Base-by-base conservation (phyloP, 2,329 filamentous ascomycete species). In the Elsinoe ampelina region DNA sequence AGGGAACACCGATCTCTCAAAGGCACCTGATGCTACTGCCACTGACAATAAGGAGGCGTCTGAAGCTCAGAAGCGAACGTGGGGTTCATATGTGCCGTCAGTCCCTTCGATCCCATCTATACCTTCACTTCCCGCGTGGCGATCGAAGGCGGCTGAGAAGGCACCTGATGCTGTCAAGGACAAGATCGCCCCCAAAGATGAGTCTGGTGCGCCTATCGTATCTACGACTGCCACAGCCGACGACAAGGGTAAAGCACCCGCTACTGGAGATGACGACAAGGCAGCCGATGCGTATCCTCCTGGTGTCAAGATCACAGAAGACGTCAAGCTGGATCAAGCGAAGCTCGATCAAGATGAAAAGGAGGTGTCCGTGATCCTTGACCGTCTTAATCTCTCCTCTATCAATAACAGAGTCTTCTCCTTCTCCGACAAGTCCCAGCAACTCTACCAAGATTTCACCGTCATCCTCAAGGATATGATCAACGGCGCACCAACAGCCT, bases 401-500 rank as follows among this genome's bases (percentile, higher is more conserved):
- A 81, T 86, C 62, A 91, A 95, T 75, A 93, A 95, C 73, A 85
- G 84, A 58, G 88, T 88, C 59, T 88, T 96, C 70, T 85, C 85
- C 11, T 80, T 95, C 58, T 88, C 87, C n/a, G 80, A 83, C 58
- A 90, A 95, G 64, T 92, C 89, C 0, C 84, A 89, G 60, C 85
- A 89, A 61, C 79, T 95, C 30, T 81, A 95, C 54, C 81, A 83
- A 55, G 83, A 85, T 60, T 98, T 98, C 77, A 95, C 89, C 1
- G 77, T 90, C 57, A 85, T 96, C 34, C 86, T 98, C 67, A 93
- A 92, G 68, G 93, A 98, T 68, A 80, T 96, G 13, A 82, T 93
- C 65, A 91, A 90, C 68, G 93, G 93, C 60, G 93, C 89, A 1
- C 93, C 93, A 2, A 96, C 92, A 0, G 93, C 93, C 2, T 95